phyloP scores from a whole-genome alignment of 1,284 basidiomycete genomes.

The Salmacisia buchloeana region DNA sequence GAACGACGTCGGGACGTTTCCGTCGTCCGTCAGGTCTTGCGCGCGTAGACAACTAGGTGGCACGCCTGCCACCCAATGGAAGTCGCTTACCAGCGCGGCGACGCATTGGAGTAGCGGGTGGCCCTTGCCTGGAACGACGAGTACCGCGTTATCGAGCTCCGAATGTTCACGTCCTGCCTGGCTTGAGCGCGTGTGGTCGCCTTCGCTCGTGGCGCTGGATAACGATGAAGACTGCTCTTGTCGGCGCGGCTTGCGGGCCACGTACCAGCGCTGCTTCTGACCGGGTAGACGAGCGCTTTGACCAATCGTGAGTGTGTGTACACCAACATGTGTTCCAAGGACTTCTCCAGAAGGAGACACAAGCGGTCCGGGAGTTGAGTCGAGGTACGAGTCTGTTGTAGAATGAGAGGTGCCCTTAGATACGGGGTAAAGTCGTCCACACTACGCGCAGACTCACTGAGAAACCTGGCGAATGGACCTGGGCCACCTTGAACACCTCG shows the following conservation, averaged over 20 bases:
- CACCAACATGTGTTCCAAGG: constrained; percentile 66
- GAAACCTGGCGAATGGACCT: neutral
- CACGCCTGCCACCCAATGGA: too few relatives aligned
- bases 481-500: neutral
- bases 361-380: constrained; percentile 64
- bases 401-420: constrained; percentile 20
- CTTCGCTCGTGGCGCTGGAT: too few relatives aligned
- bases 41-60: too few relatives aligned
- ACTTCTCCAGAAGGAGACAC: constrained; percentile 60
- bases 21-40: too few relatives aligned
- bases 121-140: too few relatives aligned
- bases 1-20: too few relatives aligned
- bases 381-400: constrained; percentile 72
- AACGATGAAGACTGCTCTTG: too few relatives aligned
- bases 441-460: neutral
- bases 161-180: too few relatives aligned
- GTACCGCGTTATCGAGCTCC: too few relatives aligned
- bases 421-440: neutral
- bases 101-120: too few relatives aligned
- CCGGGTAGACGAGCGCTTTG: constrained; percentile 69
- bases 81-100: too few relatives aligned
- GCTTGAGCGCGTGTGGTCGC: too few relatives aligned
- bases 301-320: constrained; percentile 86
- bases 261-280: constrained; percentile 64
- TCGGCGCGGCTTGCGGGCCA: constrained; percentile 67